Evolutionary conservation across 2,329 filamentous ascomycete species (phyloP), one percentile per base, ranked within the genome.

Genomic region (Botrytis byssoidea): DNA sequence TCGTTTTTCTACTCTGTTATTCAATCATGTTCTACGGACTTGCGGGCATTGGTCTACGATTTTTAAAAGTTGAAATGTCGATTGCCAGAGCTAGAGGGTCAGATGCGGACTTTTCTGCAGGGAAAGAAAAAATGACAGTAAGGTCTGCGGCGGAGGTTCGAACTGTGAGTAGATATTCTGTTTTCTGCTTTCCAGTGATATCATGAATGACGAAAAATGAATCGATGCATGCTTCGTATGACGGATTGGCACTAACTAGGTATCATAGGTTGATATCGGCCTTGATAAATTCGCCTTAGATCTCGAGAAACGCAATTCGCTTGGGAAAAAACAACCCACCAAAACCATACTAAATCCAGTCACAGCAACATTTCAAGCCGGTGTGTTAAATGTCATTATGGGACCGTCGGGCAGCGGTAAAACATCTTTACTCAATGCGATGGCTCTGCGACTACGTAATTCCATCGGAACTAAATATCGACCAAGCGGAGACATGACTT

Each of bases 331-430:
- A 74, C 75, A 87, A 1, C 86, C 86, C 0, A 84, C 82, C 1
- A 89, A 88, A 79, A 85, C 82, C 0, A 94, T 95, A 18, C 83
- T 95, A 22, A 86, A 90, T 72, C 90, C 91, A 0, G 85, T 94
- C 20, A 90, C 86, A 1, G 85, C 91, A 0, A 88, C 87, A 0
- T 94, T 95, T 76, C 85, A 88, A 65, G 88, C 92, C 0, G 91
- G 92, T 0, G 84, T 87, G 22, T 80, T 95, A 22, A 94, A 94
- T 75, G 87, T 94, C 37, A 92, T 95, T 76, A 94, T 94, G 92
- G 92, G 92, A 0, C 92, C 92, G 0, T 93, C 91, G 0, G 92
- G 92, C 0, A 91, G 89, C 64, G 92, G 92, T 1, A 95, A 95
- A 81, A 94, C 92, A 0, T 92, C 91, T 0, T 83, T 94, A 0